Evolutionary conservation across 371 early-diverging fungal species (phyloP), one percentile per base, ranked within the genome.

Genomic region (Apophysomyces elegans): DNA sequence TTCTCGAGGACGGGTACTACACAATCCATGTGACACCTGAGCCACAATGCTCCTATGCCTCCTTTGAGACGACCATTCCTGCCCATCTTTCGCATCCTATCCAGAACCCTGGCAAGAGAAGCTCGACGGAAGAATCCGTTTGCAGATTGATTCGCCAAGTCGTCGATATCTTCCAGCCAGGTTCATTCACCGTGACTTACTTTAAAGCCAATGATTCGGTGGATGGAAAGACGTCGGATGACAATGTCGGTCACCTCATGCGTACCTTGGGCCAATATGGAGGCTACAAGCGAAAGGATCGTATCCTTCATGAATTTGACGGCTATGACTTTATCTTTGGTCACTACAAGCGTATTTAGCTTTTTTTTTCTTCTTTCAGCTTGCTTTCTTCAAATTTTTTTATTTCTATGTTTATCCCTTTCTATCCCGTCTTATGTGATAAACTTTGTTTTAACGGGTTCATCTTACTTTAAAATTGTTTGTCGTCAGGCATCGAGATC

Each of bases 21-120:
- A 96, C 93, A n/a, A 91, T 96, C 75, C 98, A 97, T 70, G 97
- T 97, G n/a, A 97, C 98, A n/a, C 98, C 98, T n/a, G 98, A 97
- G 78, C 89, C 86, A 21, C 81, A 86, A 66, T 97, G 95, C 88
- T 96, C 96, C n/a, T 97, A 96, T 71, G 98, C 98, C 41, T 93
- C 94, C 45, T 96, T 97, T 74, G 98, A 97, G 80, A 93, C 95
- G 57, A 95, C 93, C 70, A 86, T 96, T 59, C 91, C 95, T 13
- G 84, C 91, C 37, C 63, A 70, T 36, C 59, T 70, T 8, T 71
- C 81, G 9, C 74, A 75, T 58, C 39, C 69, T 4, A 37, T 43
- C 21, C 61, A 41, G 39, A n/a, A 57, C 59, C 44, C 56, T 50
- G 45, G 74, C 77, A 63, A 65, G 68, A 47, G 77, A 76, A 66